Base-by-base conservation (phyloP, 2,329 filamentous ascomycete species). In the Colletotrichum sp. region DNA sequence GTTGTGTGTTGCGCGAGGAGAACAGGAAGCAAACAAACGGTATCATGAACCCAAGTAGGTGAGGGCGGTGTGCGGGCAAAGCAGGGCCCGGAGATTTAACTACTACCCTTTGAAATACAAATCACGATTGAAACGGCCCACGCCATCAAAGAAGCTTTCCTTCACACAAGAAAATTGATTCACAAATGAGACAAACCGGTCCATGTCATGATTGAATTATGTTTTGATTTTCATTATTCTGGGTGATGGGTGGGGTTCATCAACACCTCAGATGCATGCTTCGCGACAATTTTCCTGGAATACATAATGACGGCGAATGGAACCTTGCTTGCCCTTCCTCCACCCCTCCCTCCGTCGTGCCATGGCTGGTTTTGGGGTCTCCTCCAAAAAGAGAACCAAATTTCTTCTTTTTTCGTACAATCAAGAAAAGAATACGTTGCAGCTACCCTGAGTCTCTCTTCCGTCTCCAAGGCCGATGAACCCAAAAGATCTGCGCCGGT, bases 401-500 rank as follows among this genome's bases (percentile, higher is more conserved):
- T 22, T 7, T 13, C 10, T 52, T 24, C n/a, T 22, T 52, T 48
- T 64, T 64, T 71, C 39, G 30, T 71, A 65, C 39, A 65, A 65
- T n/a, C 59, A 30, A 28, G 22, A 34, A 71, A 57, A 36, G 30
- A 57, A 39, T 15, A 57, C 32, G 62, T 64, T 64, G 55, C 24
- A 48, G 16, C 24, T 16, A n/a, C 67, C 52, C 34, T 15, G n/a
- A n/a, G 24, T 18, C 32, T 18, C 60, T n/a, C 60, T 55, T n/a
- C 60, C 62, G 15, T 62, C 44, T 63, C 39, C 52, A 57, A 63
- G 30, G 26, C 39, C 72, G 57, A 60, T n/a, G 67, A 67, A 59
- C 64, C 74, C 68, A 69, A 75, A 30, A 73, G 52, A 30, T 60
- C 13, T 68, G 65, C 74, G 74, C 74, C 72, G 24, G 64, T 59